Evolutionary conservation across 129 eudicot species (phyloP).

Genomic region (Pseudognaphalium luteoalbum): DNA sequence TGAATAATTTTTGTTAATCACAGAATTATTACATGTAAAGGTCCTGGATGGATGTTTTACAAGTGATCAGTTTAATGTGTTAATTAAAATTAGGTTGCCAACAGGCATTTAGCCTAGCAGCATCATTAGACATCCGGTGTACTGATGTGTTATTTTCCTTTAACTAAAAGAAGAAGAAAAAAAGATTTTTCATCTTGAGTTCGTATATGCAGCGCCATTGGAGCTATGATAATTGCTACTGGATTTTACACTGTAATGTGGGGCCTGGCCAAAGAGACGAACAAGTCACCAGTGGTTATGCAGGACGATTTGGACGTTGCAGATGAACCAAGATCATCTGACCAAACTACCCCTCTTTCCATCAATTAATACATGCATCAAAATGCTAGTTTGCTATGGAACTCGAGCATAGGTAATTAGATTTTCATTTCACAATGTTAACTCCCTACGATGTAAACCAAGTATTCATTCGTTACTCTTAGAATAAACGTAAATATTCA

Average conservation of each 20-base stretch:
- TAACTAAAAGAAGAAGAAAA: no score
- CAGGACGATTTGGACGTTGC: background rate
- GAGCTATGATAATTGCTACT: constrained; percentile 10
- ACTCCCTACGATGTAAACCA: background rate
- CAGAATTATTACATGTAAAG: background rate
- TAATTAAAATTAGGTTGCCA: background rate
- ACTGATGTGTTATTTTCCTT: no score
- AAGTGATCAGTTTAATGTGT: no score
- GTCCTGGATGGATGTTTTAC: no score
- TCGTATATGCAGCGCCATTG: constrained; percentile 25
- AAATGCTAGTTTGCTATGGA: background rate
- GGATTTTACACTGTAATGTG: constrained; percentile 29
- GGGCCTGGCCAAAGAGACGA: constrained; percentile 28
- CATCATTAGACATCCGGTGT: background rate
- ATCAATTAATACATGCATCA: background rate
- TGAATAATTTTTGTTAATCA: background rate
- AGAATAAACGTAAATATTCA: no score
- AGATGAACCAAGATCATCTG: constrained; percentile 22
- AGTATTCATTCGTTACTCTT: background rate
- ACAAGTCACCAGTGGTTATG: background rate
- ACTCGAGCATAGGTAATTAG: background rate
- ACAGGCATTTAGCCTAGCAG: constrained; percentile 16
- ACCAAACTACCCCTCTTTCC: constrained; percentile 11
- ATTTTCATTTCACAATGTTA: background rate
- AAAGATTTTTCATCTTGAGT: background rate